Evolutionary conservation across 1,284 basidiomycete species (phyloP), one percentile per base, ranked within the genome.

Genomic region (Phellinidium pouzarii): DNA sequence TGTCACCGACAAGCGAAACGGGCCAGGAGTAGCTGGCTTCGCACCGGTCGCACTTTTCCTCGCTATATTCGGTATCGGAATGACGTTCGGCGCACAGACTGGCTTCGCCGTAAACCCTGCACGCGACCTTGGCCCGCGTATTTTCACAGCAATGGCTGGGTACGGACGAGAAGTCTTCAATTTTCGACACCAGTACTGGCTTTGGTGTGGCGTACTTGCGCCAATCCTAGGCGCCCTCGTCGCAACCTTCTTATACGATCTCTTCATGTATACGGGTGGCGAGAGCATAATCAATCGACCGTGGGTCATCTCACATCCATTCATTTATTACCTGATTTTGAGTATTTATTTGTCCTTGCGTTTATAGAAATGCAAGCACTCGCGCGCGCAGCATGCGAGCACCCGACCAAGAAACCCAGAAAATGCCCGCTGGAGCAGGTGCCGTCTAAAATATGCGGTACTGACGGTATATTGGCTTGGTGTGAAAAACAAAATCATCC

Each of bases 31-130:
- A 0, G 50, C 69, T 4, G 79, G 79, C 1, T 66, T 80, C 3
- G 69, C 77, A 14, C 78, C 82, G 7, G 62, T 84, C 40, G 72
- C 68, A 3, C 65, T 85, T 41, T 82, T 84, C 63, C 59, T 83
- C 53, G 60, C 69, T 37, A 65, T 83, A 31, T 69, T 83, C 37
- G 82, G 75, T 9, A 77, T 83, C 49, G 77, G 75, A 31, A 62
- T 72, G 0, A 67, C 66, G 14, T 68, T 84, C 43, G 82, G 82
- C 11, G 72, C 77, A 69, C 74, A 84, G 59, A 84, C 83, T 3
- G 77, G 69, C n/a, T 79, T 72, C 59, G 78, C 78, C 2, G 66
- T 85, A 44, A 85, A 84, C 60, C 80, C 80, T 9, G 82, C 82
- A 2, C 75, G 83, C 57, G 83, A 84, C 61, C 66, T 82, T 4